These are phyloP conservation scores for Eucalyptus pauciflora DNA, from an alignment of 345 rosid genomes.

Conservation along the genomic window DNA sequence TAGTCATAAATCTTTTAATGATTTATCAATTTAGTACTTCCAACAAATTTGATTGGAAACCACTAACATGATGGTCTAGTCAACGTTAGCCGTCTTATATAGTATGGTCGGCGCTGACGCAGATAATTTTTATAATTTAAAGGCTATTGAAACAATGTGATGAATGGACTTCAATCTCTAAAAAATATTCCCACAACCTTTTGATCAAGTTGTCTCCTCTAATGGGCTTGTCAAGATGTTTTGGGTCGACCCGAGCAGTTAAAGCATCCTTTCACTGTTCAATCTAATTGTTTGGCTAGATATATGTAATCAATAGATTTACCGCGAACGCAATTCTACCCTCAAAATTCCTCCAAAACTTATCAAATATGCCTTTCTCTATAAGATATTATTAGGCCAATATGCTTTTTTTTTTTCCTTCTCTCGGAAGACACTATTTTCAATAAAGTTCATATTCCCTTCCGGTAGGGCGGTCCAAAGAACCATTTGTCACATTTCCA, in stretches of 20 bases:
- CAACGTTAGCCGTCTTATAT: fast-evolving
- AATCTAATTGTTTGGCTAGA: not conserved
- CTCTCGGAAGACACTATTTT: not conserved
- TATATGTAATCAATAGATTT: not conserved
- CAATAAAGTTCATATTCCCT: not conserved
- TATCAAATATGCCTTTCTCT: not conserved
- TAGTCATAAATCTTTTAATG: too few species aligned
- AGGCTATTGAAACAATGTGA: not conserved
- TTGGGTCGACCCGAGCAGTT: not conserved
- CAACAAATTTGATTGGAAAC: not conserved
- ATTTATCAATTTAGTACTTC: too few species aligned
- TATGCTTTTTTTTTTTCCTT: not conserved
- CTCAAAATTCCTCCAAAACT: not conserved
- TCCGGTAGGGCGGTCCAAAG: not conserved
- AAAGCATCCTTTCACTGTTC: not conserved
- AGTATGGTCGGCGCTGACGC: fast-evolving
- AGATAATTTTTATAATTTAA: too few species aligned
- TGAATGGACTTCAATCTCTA: not conserved
- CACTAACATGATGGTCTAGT: not conserved
- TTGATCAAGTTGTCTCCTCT: not conserved
- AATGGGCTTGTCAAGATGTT: not conserved
- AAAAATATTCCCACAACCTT: not conserved
- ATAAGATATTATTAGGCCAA: not conserved
- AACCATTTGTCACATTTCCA: not conserved
- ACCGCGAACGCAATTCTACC: not conserved